These are phyloP conservation scores for Alternaria alternata DNA, from an alignment of 2,329 filamentous ascomycete genomes.

Conservation along the genomic window DNA sequence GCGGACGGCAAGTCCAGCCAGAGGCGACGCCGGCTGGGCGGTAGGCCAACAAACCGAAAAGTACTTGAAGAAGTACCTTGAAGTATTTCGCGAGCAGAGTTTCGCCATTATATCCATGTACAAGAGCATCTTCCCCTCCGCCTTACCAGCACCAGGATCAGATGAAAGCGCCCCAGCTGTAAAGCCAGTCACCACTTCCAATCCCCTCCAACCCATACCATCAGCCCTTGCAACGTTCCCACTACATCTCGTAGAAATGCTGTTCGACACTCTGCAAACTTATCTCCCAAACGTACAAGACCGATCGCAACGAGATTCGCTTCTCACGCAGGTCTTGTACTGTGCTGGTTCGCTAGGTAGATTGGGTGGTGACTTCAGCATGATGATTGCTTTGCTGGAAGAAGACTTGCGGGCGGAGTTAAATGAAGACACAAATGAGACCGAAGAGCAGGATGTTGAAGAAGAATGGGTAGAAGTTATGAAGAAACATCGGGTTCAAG, in stretches of 20 bases:
- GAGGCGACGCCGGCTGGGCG: conserved; percentile 62
- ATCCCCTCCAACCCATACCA: conserved; percentile 66
- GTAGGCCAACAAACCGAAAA: conserved; percentile 91
- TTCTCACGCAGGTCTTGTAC: conserved; percentile 91
- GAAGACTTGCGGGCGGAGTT: conserved; percentile 55
- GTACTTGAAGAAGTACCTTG: conserved; percentile 93
- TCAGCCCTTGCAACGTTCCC: conserved; percentile 85
- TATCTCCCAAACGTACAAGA: conserved; percentile 87
- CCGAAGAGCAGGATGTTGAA: conserved; percentile 48
- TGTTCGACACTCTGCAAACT: conserved; percentile 75
- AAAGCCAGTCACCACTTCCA: conserved; percentile 29
- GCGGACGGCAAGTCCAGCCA: conserved; percentile 43
- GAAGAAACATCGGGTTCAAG: conserved; percentile 84
- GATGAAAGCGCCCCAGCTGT: conserved; percentile 37
- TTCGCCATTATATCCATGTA: conserved; percentile 97
- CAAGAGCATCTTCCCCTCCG: conserved; percentile 81
- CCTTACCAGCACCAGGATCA: conserved; percentile 54
- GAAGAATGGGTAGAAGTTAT: conserved; percentile 89
- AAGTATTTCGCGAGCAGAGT: conserved; percentile 96
- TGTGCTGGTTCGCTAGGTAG: conserved; percentile 90
- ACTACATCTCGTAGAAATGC: conserved; percentile 79
- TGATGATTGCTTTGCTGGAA: conserved; percentile 75
- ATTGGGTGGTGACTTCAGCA: conserved; percentile 89
- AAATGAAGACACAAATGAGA: conserved; percentile 39
- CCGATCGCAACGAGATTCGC: conserved; percentile 79